phyloP scores from a whole-genome alignment of 2,329 filamentous ascomycete species.

The Hypoxylon sp. region DNA sequence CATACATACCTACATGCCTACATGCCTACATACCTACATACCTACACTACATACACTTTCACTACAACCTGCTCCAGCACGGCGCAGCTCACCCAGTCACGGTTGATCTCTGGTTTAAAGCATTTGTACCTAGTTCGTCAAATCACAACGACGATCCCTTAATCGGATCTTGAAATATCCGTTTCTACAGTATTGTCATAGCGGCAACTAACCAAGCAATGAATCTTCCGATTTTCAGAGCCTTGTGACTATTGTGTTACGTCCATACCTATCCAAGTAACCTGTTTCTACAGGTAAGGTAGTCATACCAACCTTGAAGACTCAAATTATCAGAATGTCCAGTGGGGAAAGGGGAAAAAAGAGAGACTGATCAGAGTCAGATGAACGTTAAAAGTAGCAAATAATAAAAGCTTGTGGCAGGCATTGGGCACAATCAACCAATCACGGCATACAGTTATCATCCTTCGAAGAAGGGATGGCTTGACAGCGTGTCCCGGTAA shows the following conservation, averaged over 20 bases:
- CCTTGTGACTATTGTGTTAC: slow-evolving; percentile 22
- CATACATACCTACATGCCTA: slow-evolving; percentile 19
- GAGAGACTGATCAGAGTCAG: slow-evolving; percentile 30
- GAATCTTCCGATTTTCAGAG: slow-evolving; percentile 19
- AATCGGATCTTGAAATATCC: slow-evolving; percentile 40
- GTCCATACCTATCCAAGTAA: slow-evolving; percentile 18
- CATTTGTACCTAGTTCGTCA: slow-evolving; percentile 29
- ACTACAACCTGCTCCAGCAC: slow-evolving; percentile 26
- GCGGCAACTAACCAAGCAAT: slow-evolving; percentile 25
- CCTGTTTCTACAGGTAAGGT: background rate
- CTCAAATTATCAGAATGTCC: slow-evolving; percentile 7
- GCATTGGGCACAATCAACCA: slow-evolving; percentile 28
- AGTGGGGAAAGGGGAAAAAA: slow-evolving; percentile 14
- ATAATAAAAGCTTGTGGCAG: slow-evolving; percentile 35
- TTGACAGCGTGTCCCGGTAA: slow-evolving; percentile 51
- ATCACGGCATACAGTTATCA: slow-evolving; percentile 32
- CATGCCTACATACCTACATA: too few relatives aligned
- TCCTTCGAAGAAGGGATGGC: slow-evolving; percentile 42
- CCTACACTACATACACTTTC: slow-evolving; percentile 13
- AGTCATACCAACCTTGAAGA: slow-evolving; percentile 13
- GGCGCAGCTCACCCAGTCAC: slow-evolving; percentile 31
- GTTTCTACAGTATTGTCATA: slow-evolving; percentile 26
- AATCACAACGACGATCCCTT: slow-evolving; percentile 34
- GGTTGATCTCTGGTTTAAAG: slow-evolving; percentile 32
- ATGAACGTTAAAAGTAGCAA: slow-evolving; percentile 37